Evolutionary conservation across 1,284 basidiomycete genomes (phyloP).

Genomic region (Malassezia globosa): DNA sequence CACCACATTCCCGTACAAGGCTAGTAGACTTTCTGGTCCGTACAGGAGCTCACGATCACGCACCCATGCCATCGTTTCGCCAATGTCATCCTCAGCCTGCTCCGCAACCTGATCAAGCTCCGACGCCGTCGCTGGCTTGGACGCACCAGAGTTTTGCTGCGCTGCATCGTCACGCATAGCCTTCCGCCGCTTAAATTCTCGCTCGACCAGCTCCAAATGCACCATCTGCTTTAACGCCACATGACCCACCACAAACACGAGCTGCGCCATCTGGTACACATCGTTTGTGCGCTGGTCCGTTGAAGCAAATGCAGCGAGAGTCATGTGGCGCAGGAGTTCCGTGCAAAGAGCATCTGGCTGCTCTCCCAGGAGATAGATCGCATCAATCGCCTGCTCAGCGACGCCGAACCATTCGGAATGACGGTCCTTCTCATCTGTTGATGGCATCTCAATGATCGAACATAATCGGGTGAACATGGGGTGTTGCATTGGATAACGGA

Average conservation of each 20-base stretch:
- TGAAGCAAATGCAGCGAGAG: slow-evolving; percentile 57
- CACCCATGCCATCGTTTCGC: slow-evolving; percentile 71
- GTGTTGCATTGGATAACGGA: slow-evolving; percentile 78
- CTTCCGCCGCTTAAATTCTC: slow-evolving; percentile 92
- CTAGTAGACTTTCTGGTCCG: slow-evolving; percentile 69
- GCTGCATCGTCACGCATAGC: slow-evolving; percentile 59
- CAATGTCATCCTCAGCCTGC: slow-evolving; percentile 95
- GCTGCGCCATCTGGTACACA: slow-evolving; percentile 74
- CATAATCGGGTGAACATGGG: slow-evolving; percentile 73
- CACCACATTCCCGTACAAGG: slow-evolving; percentile 76
- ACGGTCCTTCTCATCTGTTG: slow-evolving; percentile 22
- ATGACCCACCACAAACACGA: slow-evolving; percentile 87
- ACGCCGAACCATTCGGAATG: slow-evolving; percentile 59
- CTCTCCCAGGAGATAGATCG: slow-evolving; percentile 83
- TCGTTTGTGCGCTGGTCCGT: slow-evolving; percentile 14
- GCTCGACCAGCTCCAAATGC: slow-evolving; percentile 88
- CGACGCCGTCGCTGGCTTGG: slow-evolving; percentile 44
- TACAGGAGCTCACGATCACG: slow-evolving; percentile 80
- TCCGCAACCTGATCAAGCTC: slow-evolving; percentile 91
- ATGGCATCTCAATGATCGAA: slow-evolving; percentile 52
- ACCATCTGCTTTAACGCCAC: slow-evolving; percentile 96
- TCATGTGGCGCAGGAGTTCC: slow-evolving; percentile 69
- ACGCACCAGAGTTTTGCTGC: slow-evolving; percentile 50
- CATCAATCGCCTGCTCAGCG: slow-evolving; percentile 92
- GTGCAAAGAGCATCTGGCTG: slow-evolving; percentile 80